Evolutionary conservation across 2,329 filamentous ascomycete species (phyloP), one percentile per base, ranked within the genome.

Genomic region (Paraconiothyrium brasiliense): DNA sequence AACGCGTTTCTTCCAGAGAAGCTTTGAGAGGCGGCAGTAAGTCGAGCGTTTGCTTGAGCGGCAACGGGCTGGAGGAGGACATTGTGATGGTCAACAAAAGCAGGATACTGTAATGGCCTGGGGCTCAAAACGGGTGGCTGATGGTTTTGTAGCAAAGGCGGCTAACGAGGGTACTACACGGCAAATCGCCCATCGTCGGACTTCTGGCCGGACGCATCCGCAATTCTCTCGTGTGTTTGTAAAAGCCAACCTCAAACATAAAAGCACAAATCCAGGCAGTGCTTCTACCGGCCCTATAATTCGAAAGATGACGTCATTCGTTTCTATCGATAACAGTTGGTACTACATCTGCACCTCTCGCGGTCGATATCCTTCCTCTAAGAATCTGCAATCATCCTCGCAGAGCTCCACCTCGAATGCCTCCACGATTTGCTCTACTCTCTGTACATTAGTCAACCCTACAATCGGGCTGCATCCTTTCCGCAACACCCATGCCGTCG

Each of bases 401-500:
- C 66, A 75, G 37, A 80, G 55, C 59, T 69, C 63, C 44, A 75
- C 74, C 22, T 72, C 67, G 6, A 66, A 58, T 39, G 75, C 78
- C 64, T 66, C 65, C 24, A 78, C 75, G 4, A 77, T 71, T 60
- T 80, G 72, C 4, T 80, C 76, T 4, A 80, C 77, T 24, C 78
- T 68, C 62, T 74, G 66, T 60, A 77, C 79, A 37, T 69, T 76
- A 11, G 63, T 65, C 59, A 80, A 50, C 0, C 78, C 78, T 51
- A 80, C 73, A 27, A 80, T 79, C 0, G 78, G 77, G 44, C 63
- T 69, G 1, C 70, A 71, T 0, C 78, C 78, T 67, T 79, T 78
- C 61, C 70, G 73, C 32, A 79, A 61, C 27, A 65, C 63, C 77
- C 77, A 80, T 0, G 75, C 72, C 2, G 75, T 79, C 1, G 78